Percentiles rank a stretch among this genome's conserved stretches.
phyloP scores from a whole-genome alignment of 2,329 filamentous ascomycete species.

The Curvularia lunata region DNA sequence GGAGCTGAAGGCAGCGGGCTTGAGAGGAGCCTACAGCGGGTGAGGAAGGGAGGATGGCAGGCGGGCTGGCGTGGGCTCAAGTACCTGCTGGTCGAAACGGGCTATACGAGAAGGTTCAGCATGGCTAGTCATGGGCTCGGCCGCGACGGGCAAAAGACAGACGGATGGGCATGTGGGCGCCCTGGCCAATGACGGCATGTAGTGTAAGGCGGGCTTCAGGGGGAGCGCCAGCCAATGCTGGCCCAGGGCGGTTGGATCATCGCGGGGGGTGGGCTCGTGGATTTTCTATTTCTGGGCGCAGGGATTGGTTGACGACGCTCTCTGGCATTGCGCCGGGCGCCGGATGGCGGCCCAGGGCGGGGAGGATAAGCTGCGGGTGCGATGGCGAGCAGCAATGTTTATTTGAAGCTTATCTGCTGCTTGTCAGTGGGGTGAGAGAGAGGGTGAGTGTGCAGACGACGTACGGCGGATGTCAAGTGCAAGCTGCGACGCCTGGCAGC shows the following conservation, averaged over 20 bases:
- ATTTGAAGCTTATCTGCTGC: neutral
- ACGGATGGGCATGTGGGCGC: slow-evolving; percentile 18
- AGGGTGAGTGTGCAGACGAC: no score
- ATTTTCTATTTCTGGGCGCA: slow-evolving; percentile 36
- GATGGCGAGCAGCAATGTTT: no score
- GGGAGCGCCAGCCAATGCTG: slow-evolving; percentile 36
- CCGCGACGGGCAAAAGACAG: slow-evolving; percentile 16
- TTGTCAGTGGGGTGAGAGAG: no score
- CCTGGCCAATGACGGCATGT: slow-evolving; percentile 24
- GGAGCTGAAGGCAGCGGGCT: slow-evolving; percentile 33
- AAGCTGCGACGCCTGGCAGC: neutral
- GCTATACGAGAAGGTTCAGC: slow-evolving; percentile 17
- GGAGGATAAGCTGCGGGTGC: no score
- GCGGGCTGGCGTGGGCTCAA: slow-evolving; percentile 28
- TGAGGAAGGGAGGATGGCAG: slow-evolving; percentile 22
- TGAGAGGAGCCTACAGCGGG: slow-evolving; percentile 34
- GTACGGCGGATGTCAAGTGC: no score
- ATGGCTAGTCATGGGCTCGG: slow-evolving; percentile 23
- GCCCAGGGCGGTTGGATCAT: slow-evolving; percentile 28
- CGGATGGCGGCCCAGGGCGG: slow-evolving; percentile 17
- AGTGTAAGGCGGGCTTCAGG: slow-evolving; percentile 18
- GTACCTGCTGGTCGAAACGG: slow-evolving; percentile 24
- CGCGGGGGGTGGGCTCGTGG: slow-evolving; percentile 26
- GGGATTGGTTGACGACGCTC: slow-evolving; percentile 21
- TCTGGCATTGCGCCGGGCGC: neutral